Evolutionary conservation across 2,329 filamentous ascomycete species (phyloP).

Genomic region (Fusarium tanahbumbuense): DNA sequence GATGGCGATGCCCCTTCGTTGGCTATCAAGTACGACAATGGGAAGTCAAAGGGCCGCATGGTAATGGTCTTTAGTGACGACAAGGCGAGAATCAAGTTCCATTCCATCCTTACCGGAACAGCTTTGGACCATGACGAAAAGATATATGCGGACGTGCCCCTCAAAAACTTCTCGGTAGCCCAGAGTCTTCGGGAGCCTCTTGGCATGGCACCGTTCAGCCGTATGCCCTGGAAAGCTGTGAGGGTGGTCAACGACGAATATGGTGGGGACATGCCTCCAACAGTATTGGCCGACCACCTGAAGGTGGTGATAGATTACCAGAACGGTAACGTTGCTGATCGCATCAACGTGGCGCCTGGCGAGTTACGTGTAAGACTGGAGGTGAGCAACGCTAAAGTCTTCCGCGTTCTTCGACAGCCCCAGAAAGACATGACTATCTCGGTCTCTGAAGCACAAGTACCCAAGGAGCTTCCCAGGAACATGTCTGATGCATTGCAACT

Average conservation of each 20-base stretch:
- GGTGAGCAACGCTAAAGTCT: conserved; percentile 68
- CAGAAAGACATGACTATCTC: conserved; percentile 83
- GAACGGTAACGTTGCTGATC: conserved; percentile 82
- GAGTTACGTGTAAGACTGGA: conserved; percentile 76
- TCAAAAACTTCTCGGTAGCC: conserved; percentile 73
- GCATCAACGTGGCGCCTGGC: conserved; percentile 83
- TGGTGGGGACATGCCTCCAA: conserved; percentile 68
- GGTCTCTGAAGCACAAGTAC: conserved; percentile 74
- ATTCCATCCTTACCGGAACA: conserved; percentile 79
- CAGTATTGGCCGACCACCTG: conserved; percentile 80
- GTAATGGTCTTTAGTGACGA: conserved; percentile 80
- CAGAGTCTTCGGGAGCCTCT: conserved; percentile 64
- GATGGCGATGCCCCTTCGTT: conserved; percentile 77
- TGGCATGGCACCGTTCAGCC: conserved; percentile 62
- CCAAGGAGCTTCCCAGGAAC: conserved; percentile 70
- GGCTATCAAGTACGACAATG: conserved; percentile 76
- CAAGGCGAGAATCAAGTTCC: conserved; percentile 76
- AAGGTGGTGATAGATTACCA: conserved; percentile 81
- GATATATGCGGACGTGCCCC: conserved; percentile 75
- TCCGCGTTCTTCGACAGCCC: conserved; percentile 76
- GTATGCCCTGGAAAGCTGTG: conserved; percentile 72
- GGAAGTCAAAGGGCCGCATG: conserved; percentile 74
- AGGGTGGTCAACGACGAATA: conserved; percentile 79
- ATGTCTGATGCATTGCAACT: conserved; percentile 73
- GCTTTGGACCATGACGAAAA: conserved; percentile 75